Evolutionary conservation across 495 filamentous ascomycete species (phyloP), one percentile per base, ranked within the genome.

Genomic region (Alectoria sarmentosa): DNA sequence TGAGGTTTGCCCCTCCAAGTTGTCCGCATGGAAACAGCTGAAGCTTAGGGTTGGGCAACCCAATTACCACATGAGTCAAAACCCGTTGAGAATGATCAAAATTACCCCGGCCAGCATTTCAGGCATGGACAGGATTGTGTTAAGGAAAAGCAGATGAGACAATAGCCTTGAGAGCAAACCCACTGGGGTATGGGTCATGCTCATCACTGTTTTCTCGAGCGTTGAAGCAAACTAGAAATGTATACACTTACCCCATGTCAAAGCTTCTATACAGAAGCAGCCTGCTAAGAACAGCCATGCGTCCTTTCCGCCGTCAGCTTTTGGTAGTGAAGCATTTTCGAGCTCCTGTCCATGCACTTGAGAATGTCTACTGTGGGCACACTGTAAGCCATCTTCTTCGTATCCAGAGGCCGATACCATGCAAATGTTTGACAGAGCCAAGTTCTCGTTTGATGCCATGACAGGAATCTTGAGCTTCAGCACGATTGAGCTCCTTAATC

Each of bases 201-300:
- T 49, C n/a, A 4, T 49, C 1, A 26, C 7, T 9, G 19, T 49
- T 32, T 19, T 32, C 15, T 32, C 1, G 4, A 30, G 46, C 23
- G 8, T 28, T 19, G 49, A 6, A 54, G 28, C 49, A 15, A 7
- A 54, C 26, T 54, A 32, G 4, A 30, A 17, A 54, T 21, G 30
- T 34, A 34, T 34, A 15, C 38, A 70, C 75, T 67, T 71, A 85
- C 85, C 86, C 86, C 86, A 90, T 30, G 87, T 75, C 15, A 89
- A 72, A n/a, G 76, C 81, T 67, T 90, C 86, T 36, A 89, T 74
- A 61, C 84, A 72, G 72, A 89, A 89, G 66, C 80, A 80, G 6
- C 81, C 83, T 1, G 78, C 75, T 1, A 91, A 76, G 65, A 86
- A 87, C 0, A 87, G 75, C 83, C 83, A 90, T 17, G 88, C 87